Base-by-base conservation (phyloP, 2,329 filamentous ascomycete genomes). In the Ophiostoma quercus region DNA sequence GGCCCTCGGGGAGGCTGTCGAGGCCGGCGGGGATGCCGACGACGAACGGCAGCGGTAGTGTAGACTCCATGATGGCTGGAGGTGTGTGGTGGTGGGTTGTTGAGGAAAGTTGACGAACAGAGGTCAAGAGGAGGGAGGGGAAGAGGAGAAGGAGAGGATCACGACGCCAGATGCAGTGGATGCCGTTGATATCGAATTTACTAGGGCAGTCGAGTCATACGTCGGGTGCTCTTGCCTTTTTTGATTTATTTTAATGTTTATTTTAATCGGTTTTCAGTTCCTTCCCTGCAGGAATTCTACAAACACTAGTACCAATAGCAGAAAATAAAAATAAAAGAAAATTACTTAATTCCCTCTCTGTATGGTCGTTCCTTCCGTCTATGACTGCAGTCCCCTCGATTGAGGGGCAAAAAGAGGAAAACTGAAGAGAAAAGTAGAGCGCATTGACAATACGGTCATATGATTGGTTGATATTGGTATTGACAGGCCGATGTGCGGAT, bases 41-140 rank as follows among this genome's bases (percentile, higher is more conserved):
- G 71, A 90, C 80, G 76, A 90, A 89, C 32, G 87, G 88, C 68
- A 90, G 79, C 11, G 87, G 86, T 29, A 89, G 81, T 71, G 84
- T 87, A 39, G 87, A 87, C 78, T 90, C 88, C 87, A 90, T 90
- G 19, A 16, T 57, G 43, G 16, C 4, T 57, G 57, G 22, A 32
- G 57, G 25, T 51, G 66, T 51, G 60, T 39, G 60, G 16, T 11
- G 2, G 57, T 4, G 57, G 7, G 57, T n/a, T 32, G 25, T 29
- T 12, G 51, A 57, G 19, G 8, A 16, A n/a, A 16, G 6, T 19
- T 47, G 16, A 47, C 7, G 16, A 25, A 8, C 39, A 14, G 39
- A 41, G 39, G 12, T 3, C 3, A 41, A 41, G 39, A 41, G 25
- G 51, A 54, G 47, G 32, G 9, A 41, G 22, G 41, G n/a, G 29